Percentiles rank a stretch among this genome's conserved stretches.
These are phyloP conservation scores for Scheffersomyces quercinus DNA, from an alignment of 1,139 yeast species.

Conservation along the genomic window DNA sequence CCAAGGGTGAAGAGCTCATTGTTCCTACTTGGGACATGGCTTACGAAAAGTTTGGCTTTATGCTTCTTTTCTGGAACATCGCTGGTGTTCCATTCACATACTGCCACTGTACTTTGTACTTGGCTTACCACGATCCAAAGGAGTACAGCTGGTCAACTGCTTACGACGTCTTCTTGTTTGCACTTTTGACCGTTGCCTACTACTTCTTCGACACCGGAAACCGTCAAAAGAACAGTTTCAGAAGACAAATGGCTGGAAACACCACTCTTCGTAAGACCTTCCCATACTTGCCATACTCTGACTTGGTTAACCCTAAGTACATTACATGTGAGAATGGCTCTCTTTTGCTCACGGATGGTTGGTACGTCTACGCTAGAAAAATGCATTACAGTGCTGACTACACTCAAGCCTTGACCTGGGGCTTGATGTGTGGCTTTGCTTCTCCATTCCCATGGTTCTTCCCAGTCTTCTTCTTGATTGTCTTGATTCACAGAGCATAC, in stretches of 20 bases:
- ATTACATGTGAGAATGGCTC: constrained; percentile 86
- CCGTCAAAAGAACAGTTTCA: constrained; percentile 92
- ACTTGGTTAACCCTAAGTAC: constrained; percentile 78
- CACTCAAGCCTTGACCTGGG: constrained; percentile 88
- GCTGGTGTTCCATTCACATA: constrained; percentile 99
- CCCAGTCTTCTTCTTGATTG: constrained; percentile 86
- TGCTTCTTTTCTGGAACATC: constrained; percentile 97
- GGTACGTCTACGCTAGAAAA: constrained; percentile 92
- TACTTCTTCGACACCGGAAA: constrained; percentile 94
- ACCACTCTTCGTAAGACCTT: constrained; percentile 73
- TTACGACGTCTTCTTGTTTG: constrained; percentile 59
- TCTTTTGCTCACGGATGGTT: constrained; percentile 83
- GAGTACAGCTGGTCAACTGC: constrained; percentile 72
- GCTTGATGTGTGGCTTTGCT: constrained; percentile 79
- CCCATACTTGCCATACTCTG: constrained; percentile 89
- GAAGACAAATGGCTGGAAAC: constrained; percentile 86
- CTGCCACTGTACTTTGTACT: constrained; percentile 85
- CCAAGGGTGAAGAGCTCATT: constrained; percentile 95
- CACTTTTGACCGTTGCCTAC: constrained; percentile 66
- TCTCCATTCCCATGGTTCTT: constrained; percentile 96
- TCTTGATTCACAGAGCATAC: constrained; percentile 80
- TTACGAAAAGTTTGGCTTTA: constrained; percentile 96
- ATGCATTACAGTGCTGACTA: constrained; percentile 95
- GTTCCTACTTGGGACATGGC: constrained; percentile 99
- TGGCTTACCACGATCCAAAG: constrained; percentile 78